phyloP scores from a whole-genome alignment of 2,329 filamentous ascomycete genomes.

The Thielaviopsis euricoi region DNA sequence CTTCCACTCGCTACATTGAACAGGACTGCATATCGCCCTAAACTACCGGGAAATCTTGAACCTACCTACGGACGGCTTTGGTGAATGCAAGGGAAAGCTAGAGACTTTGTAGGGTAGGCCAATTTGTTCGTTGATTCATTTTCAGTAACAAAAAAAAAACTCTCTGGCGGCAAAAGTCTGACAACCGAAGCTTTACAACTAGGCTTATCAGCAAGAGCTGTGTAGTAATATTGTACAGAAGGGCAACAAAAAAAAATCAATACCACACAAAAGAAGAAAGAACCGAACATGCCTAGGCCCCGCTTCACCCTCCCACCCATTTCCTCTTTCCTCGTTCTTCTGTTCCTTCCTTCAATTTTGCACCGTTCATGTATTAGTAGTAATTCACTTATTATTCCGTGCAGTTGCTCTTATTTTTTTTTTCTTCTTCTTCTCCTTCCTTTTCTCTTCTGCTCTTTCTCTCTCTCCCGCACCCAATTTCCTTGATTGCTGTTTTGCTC shows the following conservation, averaged over 20 bases:
- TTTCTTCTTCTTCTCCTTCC: conserved; percentile 13
- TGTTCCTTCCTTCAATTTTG: neutral
- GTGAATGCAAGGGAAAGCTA: neutral
- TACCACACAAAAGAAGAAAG: neutral
- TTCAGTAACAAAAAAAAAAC: neutral
- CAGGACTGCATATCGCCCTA: too few species aligned
- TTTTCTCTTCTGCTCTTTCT: conserved; percentile 12
- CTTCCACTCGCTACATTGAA: neutral
- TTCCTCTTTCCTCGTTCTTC: conserved; percentile 1
- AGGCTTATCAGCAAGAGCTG: neutral
- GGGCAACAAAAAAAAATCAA: neutral
- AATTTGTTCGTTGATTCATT: neutral
- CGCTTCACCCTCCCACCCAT: conserved; percentile 1
- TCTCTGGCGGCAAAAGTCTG: neutral
- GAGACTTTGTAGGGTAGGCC: neutral
- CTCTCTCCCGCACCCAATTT: conserved; percentile 15
- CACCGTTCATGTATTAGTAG: too few species aligned
- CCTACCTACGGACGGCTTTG: neutral
- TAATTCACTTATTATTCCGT: conserved; percentile 1
- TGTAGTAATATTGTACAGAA: neutral
- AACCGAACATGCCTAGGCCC: neutral
- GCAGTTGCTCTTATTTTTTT: conserved; percentile 21
- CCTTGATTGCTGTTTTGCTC: conserved; percentile 10
- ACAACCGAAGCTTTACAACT: neutral
- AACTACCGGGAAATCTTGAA: too few species aligned